Evolutionary conservation across 2,329 filamentous ascomycete genomes (phyloP), one percentile per base, ranked within the genome.

Genomic region (Thelonectria olida): DNA sequence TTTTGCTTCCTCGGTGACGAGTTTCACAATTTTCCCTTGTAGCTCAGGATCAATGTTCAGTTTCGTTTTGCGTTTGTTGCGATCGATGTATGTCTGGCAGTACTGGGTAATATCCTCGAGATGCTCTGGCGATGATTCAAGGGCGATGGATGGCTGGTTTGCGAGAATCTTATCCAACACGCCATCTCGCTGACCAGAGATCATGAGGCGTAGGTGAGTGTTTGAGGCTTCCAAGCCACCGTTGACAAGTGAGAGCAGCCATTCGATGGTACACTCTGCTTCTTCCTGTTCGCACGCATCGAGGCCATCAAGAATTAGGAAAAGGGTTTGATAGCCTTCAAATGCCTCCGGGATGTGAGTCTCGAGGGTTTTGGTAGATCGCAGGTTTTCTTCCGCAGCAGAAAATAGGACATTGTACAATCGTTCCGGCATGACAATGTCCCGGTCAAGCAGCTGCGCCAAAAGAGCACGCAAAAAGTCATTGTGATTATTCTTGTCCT

Each of bases 121-220:
- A 31, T 66, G 63, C 7, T 23, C 47, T 8, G 25, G 47, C 8
- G 51, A 48, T 19, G 23, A 38, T 25, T 66, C 61, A 3, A 66
- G 45, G 8, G 50, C 27, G 13, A 66, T 66, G 7, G 58, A 47
- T 17, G 54, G 54, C 4, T 54, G 36, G 8, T 31, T 13, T 4
- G 34, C 23, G 19, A 65, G 61, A 7, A 31, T 36, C 7, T 5
- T 9, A 22, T 64, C 48, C 4, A 54, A 44, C 1, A 48, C n/a
- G 23, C 61, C 58, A 17, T 59, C 48, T 19, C 52, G 54, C 19
- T 61, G 63, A 20, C 54, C 49, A 7, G 61, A 61, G 38, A 66
- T 56, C 8, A 62, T 31, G 2, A 66, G 23, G 7, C 63, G 51
- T 28, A 64, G 34, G 2, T 5, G 15, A 17, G 49, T 12, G 8